These are phyloP conservation scores for Globisporangium acanthophoron DNA, from an alignment of 352 stramenopile genomes.

Conservation along the genomic window DNA sequence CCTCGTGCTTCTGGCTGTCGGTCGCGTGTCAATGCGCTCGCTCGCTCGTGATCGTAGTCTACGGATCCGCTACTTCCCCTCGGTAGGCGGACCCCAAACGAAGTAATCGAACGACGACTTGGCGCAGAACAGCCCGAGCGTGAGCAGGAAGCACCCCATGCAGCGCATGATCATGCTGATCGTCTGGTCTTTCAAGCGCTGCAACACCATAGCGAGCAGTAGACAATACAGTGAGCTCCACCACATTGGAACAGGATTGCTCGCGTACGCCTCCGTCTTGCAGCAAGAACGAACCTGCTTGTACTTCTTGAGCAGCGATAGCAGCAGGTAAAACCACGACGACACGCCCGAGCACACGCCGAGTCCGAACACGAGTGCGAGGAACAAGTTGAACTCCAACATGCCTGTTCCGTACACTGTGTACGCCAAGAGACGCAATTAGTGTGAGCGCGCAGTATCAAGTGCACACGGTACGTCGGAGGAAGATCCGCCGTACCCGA, in stretches of 20 bases:
- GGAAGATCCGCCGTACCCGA: constrained; percentile 40
- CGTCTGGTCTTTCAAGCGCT: constrained; percentile 83
- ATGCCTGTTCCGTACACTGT: constrained; percentile 83
- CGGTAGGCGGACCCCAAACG: constrained; percentile 24
- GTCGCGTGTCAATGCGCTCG: too few species aligned
- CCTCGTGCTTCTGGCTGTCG: too few species aligned
- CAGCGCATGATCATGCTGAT: constrained; percentile 80
- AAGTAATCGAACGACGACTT: constrained; percentile 88
- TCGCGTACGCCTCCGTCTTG: too few species aligned
- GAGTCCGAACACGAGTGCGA: constrained; percentile 80
- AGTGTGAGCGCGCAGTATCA: neutral
- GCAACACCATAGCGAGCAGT: neutral
- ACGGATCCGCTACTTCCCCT: constrained; percentile 3
- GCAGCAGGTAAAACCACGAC: constrained; percentile 85
- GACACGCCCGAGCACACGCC: constrained; percentile 83
- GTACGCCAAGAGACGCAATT: neutral
- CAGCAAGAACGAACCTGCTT: constrained; percentile 52
- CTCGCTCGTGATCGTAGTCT: neutral
- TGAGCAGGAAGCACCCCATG: constrained; percentile 81
- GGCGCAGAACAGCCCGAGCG: constrained; percentile 68
- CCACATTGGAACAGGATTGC: too few species aligned
- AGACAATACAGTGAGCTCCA: neutral
- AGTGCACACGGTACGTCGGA: neutral
- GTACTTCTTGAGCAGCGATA: constrained; percentile 87
- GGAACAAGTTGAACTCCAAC: constrained; percentile 81